Percentiles rank a stretch among this genome's conserved stretches.
Evolutionary conservation across 345 rosid species (phyloP).

Genomic region (Fremontodendron californicum): DNA sequence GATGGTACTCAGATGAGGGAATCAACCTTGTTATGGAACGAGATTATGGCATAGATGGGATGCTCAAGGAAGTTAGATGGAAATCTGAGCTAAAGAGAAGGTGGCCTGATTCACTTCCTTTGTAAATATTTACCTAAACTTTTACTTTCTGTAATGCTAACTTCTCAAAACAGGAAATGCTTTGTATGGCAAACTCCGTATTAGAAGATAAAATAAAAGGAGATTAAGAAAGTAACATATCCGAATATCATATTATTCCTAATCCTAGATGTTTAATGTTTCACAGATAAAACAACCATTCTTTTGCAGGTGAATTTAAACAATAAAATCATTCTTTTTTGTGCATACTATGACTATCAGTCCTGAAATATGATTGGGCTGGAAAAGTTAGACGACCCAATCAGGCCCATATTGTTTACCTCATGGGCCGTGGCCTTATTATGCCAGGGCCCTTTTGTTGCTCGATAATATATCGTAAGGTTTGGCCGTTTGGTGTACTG

Average conservation of each 20-base stretch:
- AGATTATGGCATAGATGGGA: conserved; percentile 79
- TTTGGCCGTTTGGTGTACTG: too few relatives aligned
- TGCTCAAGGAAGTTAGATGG: conserved; percentile 70
- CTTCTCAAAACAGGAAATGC: neutral
- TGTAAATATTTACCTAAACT: conserved; percentile 15
- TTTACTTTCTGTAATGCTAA: neutral
- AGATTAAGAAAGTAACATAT: neutral
- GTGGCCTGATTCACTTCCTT: conserved; percentile 44
- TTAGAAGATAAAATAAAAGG: neutral
- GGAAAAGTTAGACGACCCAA: neutral
- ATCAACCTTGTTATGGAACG: conserved; percentile 91
- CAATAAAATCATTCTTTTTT: too few relatives aligned
- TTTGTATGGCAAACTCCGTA: neutral
- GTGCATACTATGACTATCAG: too few relatives aligned
- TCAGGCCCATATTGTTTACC: neutral
- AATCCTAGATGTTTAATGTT: too few relatives aligned
- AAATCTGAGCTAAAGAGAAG: conserved; percentile 82
- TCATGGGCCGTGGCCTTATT: neutral
- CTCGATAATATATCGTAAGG: too few relatives aligned
- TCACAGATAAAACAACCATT: too few relatives aligned
- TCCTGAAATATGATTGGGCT: neutral
- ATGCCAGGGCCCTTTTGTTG: neutral
- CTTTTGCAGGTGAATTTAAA: too few relatives aligned
- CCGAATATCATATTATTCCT: too few relatives aligned
- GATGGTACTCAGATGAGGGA: conserved; percentile 94